phyloP scores from a whole-genome alignment of 345 rosid genomes.

The Carallia pectinifolia region DNA sequence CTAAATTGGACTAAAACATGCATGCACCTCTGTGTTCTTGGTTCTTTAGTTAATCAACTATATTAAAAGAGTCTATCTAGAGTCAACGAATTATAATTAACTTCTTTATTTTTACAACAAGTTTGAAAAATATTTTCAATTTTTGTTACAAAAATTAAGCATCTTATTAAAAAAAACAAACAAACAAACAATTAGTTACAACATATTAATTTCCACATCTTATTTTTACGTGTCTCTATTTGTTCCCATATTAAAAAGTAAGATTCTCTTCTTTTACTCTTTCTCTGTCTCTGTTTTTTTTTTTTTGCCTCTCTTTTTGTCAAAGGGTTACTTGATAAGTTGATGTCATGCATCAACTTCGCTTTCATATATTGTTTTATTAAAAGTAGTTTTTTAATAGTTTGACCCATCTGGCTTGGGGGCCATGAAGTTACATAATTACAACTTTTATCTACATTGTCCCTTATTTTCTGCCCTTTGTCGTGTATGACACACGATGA shows the following conservation, averaged over 20 bases:
- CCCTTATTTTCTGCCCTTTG: background rate
- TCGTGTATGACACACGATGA: background rate
- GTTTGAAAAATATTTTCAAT: too few relatives aligned
- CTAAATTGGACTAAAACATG: conserved; percentile 1
- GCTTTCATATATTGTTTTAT: conserved; percentile 5
- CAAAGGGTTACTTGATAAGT: conserved; percentile 25
- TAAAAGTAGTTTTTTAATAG: conserved; percentile 12
- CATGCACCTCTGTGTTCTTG: conserved; percentile 14
- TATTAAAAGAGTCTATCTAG: background rate
- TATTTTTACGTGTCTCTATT: too few relatives aligned
- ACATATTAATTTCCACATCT: too few relatives aligned
- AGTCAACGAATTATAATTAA: too few relatives aligned
- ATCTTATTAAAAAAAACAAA: too few relatives aligned
- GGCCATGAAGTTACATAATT: background rate
- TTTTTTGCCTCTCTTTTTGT: background rate
- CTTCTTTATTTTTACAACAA: too few relatives aligned
- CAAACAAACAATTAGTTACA: too few relatives aligned
- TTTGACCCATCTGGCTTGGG: conserved; percentile 6
- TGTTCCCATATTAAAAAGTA: conserved; percentile 1
- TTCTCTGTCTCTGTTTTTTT: too few relatives aligned
- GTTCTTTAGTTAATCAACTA: conserved; percentile 4
- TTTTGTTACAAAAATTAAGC: too few relatives aligned
- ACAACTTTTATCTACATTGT: background rate
- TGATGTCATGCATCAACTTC: background rate
- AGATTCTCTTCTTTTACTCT: conserved; percentile 20